A percentile compares a stretch with the other conserved stretches of the same genome.
Conservation (phyloP, 306 rosid genomes). For the Luffa aegyptiaca region DNA sequence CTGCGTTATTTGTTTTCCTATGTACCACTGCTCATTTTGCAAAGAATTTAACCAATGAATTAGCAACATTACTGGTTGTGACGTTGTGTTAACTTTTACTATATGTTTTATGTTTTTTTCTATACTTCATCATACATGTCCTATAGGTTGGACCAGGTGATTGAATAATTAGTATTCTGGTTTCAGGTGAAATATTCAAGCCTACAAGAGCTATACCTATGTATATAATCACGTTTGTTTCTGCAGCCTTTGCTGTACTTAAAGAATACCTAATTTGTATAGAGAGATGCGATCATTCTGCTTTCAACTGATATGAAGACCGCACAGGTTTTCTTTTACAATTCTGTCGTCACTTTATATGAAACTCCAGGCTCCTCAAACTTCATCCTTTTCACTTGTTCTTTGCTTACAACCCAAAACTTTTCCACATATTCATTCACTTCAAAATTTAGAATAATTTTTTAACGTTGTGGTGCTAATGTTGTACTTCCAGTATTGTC, state of each 20-base stretch:
- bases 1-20: not conserved
- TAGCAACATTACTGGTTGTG: not conserved
- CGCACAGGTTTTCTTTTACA: constrained; percentile 19
- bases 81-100: not conserved
- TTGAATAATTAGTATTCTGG: constrained; percentile 2
- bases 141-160: not conserved
- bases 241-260: not conserved
- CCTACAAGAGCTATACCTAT: not conserved
- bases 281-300: constrained; percentile 27
- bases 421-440: not conserved
- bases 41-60: not conserved
- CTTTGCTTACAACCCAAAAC: not conserved
- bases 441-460: not conserved
- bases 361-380: not conserved
- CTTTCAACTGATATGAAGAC: constrained; percentile 51
- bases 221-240: not conserved
- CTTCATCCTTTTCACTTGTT: not conserved
- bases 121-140: not conserved
- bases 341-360: not conserved
- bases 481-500: not conserved
- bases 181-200: constrained; percentile 18
- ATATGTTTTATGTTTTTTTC: not conserved
- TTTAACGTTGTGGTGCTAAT: not conserved
- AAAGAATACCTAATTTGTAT: constrained; percentile 4
- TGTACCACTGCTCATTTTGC: not conserved